Conservation (phyloP, 768 basidiomycete species). For the Kwoniella botswanensis region DNA sequence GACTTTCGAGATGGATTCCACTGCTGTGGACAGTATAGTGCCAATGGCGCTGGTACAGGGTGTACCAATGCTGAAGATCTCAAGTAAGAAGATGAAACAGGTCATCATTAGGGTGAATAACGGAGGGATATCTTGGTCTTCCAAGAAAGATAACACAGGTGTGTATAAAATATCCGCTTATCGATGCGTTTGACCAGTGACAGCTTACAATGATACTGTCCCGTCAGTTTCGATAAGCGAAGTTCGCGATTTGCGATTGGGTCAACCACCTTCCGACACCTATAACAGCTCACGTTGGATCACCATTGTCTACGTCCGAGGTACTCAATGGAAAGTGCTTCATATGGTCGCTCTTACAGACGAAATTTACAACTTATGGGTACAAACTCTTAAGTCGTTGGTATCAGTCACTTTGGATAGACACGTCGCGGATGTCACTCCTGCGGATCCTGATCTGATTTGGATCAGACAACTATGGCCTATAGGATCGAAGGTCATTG, state of each 20-base stretch:
- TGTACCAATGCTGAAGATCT: conserved; percentile 77
- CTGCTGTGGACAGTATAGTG: conserved; percentile 13
- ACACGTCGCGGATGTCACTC: conserved; percentile 40
- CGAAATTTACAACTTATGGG: conserved; percentile 70
- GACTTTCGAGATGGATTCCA: conserved; percentile 12
- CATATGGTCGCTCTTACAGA: conserved; percentile 77
- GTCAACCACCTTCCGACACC: conserved; percentile 63
- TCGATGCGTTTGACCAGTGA: neutral
- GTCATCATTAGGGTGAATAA: conserved; percentile 74
- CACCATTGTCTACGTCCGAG: conserved; percentile 75
- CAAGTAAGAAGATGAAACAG: conserved; percentile 74
- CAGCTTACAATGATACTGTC: neutral
- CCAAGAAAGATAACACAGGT: conserved; percentile 33
- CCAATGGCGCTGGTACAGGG: conserved; percentile 39
- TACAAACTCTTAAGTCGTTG: conserved; percentile 68
- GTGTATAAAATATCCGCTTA: neutral
- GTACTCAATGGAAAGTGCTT: conserved; percentile 71
- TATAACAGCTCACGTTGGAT: conserved; percentile 75
- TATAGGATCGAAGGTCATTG: conserved; percentile 41
- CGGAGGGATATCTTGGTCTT: conserved; percentile 62
- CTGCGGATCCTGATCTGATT: conserved; percentile 46
- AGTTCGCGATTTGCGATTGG: conserved; percentile 83
- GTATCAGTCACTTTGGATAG: conserved; percentile 46
- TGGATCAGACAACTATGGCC: conserved; percentile 55
- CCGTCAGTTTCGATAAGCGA: conserved; percentile 76